Evolutionary conservation across 2,329 filamentous ascomycete genomes (phyloP).

Genomic region (Claviceps sp.): DNA sequence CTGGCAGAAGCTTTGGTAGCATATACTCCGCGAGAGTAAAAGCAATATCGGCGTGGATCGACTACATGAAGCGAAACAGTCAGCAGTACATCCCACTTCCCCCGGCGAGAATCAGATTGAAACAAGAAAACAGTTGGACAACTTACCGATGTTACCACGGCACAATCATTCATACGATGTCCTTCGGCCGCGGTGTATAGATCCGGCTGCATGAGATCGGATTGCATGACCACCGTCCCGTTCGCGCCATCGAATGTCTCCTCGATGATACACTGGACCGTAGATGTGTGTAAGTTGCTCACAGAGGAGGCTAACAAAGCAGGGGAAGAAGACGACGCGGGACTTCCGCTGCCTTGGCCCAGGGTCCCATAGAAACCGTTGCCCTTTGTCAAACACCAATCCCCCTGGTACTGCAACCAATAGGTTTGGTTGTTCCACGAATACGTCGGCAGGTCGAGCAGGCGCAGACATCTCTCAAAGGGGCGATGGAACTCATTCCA

Average conservation of each 20-base stretch:
- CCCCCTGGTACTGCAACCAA: slow-evolving; percentile 49
- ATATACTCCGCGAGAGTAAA: slow-evolving; percentile 49
- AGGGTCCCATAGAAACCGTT: slow-evolving; percentile 35
- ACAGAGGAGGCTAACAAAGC: background rate
- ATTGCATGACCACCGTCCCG: slow-evolving; percentile 20
- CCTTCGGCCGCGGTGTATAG: slow-evolving; percentile 25
- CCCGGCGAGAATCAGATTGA: too few species aligned
- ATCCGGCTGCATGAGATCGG: slow-evolving; percentile 26
- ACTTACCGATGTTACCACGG: slow-evolving; percentile 31
- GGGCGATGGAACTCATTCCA: slow-evolving; percentile 57
- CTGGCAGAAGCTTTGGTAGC: slow-evolving; percentile 48
- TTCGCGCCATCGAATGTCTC: slow-evolving; percentile 15
- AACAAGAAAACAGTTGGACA: too few species aligned
- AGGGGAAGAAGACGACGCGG: background rate
- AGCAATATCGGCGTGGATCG: slow-evolving; percentile 44
- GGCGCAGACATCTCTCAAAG: slow-evolving; percentile 25
- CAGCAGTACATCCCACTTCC: too few species aligned
- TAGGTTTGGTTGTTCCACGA: slow-evolving; percentile 63
- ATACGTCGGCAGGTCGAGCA: slow-evolving; percentile 55
- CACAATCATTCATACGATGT: slow-evolving; percentile 28
- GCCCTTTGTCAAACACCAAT: slow-evolving; percentile 60
- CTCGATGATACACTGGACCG: slow-evolving; percentile 23
- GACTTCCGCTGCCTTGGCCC: background rate
- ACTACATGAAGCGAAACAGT: slow-evolving; percentile 1
- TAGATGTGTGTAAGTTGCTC: slow-evolving; percentile 14